Evolutionary conservation across 305 asterid species (phyloP), one percentile per base, ranked within the genome.

Genomic region (Euphrasia arctica): DNA sequence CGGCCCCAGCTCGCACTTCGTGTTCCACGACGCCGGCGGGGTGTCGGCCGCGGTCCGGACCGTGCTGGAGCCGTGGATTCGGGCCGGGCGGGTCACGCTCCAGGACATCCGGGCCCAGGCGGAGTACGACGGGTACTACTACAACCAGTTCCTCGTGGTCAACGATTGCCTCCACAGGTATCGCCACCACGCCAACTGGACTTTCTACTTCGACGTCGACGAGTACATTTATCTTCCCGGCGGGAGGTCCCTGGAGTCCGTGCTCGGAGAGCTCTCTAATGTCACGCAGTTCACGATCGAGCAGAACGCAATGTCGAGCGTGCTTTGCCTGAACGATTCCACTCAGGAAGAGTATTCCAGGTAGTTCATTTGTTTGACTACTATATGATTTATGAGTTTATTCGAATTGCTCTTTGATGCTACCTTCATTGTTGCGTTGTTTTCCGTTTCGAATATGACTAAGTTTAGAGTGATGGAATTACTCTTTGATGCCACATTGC

Each of bases 241-340:
- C 32, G 85, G 85, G 31, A 65, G 73, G 75, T 59, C 74, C 14
- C 70, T 86, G 10, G 75, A 83, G n/a, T 73, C 82, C 0, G 95
- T 86, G 13, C n/a, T 86, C 14, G n/a, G 31, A 1, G 85, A 84
- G 9, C 79, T 83, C 70, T 79, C 81, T 39, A 78, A 82, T 59
- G 69, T 75, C 75, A 82, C 95, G 10, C 95, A 86, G 82, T 86
- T 86, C 78, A 86, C 95, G 0, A 82, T 86, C 27, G 84, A 86
- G 79, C 95, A 86, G 64, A 82, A 82, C 43, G 85, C 95, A 4
- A 86, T 86, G 88, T 86, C 95, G 70, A 77, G 80, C 41, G 56
- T 66, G 2, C 85, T 86, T 62, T 86, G 95, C 77, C 52, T 86
- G 74, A 74, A 79, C 15, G 80, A 77, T 63, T 51, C 81, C 9